Evolutionary conservation across 1,139 yeast genomes (phyloP), one percentile per base, ranked within the genome.

Genomic region (Scheffersomyces segobiensis): DNA sequence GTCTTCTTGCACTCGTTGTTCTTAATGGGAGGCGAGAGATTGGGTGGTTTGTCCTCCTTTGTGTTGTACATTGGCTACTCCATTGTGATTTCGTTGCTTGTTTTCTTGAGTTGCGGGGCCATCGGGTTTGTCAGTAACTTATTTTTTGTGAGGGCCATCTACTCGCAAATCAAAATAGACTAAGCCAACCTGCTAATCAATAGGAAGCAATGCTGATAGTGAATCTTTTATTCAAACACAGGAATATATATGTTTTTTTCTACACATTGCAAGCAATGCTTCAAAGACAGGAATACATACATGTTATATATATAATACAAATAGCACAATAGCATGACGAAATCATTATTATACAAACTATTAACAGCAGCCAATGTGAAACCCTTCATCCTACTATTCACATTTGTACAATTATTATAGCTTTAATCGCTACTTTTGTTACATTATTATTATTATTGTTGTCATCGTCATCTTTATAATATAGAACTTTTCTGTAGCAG

Each of bases 11-110:
- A 95, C 74, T 88, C 98, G 3, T 78, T 93, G 61, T 79, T 90
- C 63, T 83, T 95, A 67, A 85, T 93, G 24, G 86, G 86, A 60
- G 87, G 90, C 60, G 79, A 77, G 59, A 79, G 79, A 56, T 78
- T 95, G 53, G 90, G 89, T 47, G 96, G 96, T 5, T 80, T 91
- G 59, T 82, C 90, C 1, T 91, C 97, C 2, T 76, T 91, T 55
- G 87, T 91, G 32, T 78, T 95, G 59, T 95, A 93, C 70, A 77
- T 90, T 53, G 97, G 97, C n/a, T 95, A 95, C 78, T 89, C 97
- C 3, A 64, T 84, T 22, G 82, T 93, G 58, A 86, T 92, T 60
- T 87, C 96, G 51, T 73, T 83, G 55, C 76, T 90, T 62, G 85
- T 89, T 54, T 95, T 96, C 76, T 76, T 95, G 56, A 83, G 93